phyloP scores from a whole-genome alignment of 2,329 filamentous ascomycete genomes.

The Talaromyces verruculosus region DNA sequence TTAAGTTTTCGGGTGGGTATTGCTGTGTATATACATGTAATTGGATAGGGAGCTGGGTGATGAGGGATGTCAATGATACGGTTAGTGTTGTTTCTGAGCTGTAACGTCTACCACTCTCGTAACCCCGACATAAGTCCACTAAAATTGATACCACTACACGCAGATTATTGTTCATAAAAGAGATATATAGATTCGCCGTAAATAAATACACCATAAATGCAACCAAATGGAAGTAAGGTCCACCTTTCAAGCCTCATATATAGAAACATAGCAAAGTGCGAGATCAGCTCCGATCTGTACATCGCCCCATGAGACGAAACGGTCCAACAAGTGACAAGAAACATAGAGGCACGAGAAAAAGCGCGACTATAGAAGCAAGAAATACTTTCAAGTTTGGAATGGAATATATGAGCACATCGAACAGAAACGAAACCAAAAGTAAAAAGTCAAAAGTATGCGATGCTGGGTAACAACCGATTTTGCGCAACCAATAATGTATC shows the following conservation, averaged over 20 bases:
- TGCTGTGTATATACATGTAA: slow-evolving; percentile 26
- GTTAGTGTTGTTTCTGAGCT: background rate
- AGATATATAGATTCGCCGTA: slow-evolving; percentile 1
- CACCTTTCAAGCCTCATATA: background rate
- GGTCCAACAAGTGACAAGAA: background rate
- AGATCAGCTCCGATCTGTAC: slow-evolving; percentile 1
- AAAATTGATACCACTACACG: background rate
- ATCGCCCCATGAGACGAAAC: background rate
- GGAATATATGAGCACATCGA: background rate
- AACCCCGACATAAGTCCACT: background rate
- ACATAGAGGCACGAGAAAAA: background rate
- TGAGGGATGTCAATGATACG: background rate
- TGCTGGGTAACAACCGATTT: background rate
- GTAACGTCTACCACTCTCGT: background rate
- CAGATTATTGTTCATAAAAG: background rate
- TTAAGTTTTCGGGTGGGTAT: slow-evolving; percentile 40
- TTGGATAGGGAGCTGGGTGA: background rate
- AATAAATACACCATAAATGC: slow-evolving; percentile 8
- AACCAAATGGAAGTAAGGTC: background rate
- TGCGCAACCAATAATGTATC: slow-evolving; percentile 1
- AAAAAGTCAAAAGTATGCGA: background rate
- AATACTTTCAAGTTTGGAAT: background rate
- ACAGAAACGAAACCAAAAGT: background rate
- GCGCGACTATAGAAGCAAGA: background rate
- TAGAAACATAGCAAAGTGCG: background rate